Evolutionary conservation across 805 yeast genomes (phyloP).

Genomic region (Pichia paraexigua): DNA sequence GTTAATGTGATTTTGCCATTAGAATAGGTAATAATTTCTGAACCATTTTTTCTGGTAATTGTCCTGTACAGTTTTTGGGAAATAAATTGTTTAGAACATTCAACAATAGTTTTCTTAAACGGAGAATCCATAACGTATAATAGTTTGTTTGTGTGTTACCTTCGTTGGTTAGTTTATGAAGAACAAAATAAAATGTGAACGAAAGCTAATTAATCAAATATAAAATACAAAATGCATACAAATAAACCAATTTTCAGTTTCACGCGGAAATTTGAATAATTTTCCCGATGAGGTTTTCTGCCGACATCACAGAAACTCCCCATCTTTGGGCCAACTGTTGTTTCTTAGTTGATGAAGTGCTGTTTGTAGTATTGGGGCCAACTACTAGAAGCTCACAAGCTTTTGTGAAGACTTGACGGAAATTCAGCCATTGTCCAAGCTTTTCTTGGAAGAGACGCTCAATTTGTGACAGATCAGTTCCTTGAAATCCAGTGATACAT

Average conservation of each 20-base stretch:
- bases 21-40: constrained; percentile 21
- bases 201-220: too few species aligned
- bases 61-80: constrained; percentile 15
- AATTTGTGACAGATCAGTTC: constrained; percentile 25
- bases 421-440: constrained; percentile 37
- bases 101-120: neutral
- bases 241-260: neutral
- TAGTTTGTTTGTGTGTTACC: neutral
- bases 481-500: constrained; percentile 26
- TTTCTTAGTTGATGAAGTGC: constrained; percentile 8
- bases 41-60: constrained; percentile 20
- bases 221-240: too few species aligned
- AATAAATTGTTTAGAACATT: constrained; percentile 10
- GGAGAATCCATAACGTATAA: neutral
- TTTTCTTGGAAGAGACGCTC: constrained; percentile 48
- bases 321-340: constrained; percentile 20
- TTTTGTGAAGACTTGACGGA: constrained; percentile 41
- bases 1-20: constrained; percentile 17
- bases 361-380: neutral
- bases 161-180: too few species aligned
- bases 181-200: too few species aligned
- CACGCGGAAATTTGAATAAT: neutral
- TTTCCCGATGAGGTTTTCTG: constrained; percentile 6
- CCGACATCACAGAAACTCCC: constrained; percentile 10
- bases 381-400: constrained; percentile 49